Evolutionary conservation across 1,139 yeast genomes (phyloP), one percentile per base, ranked within the genome.

Genomic region (Scheffersomyces titani): DNA sequence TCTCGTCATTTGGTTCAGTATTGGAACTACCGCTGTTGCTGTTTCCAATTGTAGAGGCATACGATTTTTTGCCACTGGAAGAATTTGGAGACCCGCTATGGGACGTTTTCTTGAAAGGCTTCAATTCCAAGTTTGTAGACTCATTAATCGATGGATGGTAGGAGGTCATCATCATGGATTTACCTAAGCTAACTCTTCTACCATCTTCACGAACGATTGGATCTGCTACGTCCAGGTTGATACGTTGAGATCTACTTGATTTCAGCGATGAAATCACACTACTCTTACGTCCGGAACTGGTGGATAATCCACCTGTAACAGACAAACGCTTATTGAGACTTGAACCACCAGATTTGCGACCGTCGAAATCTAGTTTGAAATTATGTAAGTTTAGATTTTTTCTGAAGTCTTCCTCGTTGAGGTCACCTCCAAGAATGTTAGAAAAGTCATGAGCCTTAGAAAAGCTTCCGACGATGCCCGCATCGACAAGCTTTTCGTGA

Each of bases 391-490:
- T 30, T 49, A 78, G 65, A 22, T 69, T 70, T 30, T 67, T 63
- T 22, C 76, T 65, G 63, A 75, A 73, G 45, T 72, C 78, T 40
- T 65, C 63, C 53, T 73, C 78, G 2, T 62, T 61, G 5, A 71
- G 50, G 44, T 70, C 74, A 13, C 74, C 80, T 30, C 64, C 62
- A 44, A 79, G 64, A 40, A 78, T 65, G 60, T 72, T 71, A 16
- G 82, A 78, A 62, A 70, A 78, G 63, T 79, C 83, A 66, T 76
- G 81, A 2, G 40, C 13, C 36, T 56, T 61, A 22, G 24, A 16
- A 4, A 20, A 19, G 24, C 20, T 46, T n/a, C 24, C 51, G 44
- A 52, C 56, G 64, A 60, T 51, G 60, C 62, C 66, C n/a, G 65
- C 58, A 50, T 60, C 59, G 49, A 50, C 44, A 45, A 30, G 40